Base-by-base conservation (phyloP, 228 moss, liverwort and hornwort species). In the Sphagnum magellanicum region DNA sequence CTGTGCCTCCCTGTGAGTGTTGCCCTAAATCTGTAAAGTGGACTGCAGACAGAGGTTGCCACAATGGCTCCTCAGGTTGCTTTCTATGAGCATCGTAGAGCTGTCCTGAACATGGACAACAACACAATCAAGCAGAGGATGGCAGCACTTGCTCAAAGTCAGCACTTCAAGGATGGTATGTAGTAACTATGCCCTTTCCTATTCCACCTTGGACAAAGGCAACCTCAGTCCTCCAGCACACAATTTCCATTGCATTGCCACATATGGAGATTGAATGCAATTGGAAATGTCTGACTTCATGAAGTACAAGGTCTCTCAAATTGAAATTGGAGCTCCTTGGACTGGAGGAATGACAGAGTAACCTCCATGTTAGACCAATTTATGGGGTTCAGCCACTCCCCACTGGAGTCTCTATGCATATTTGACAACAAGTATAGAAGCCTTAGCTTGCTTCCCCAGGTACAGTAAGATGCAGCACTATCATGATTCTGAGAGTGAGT, bases 161-260 rank as follows among this genome's bases (percentile, higher is more conserved):
- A 96, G 68, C 89, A 89, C 64, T 91, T 88, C 59, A 91, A 96
- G 74, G 95, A 96, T 64, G 95, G 95, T 96, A 72, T 74, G 79
- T 62, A 60, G 49, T n/a, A 63, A 63, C 8, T 8, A 55, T 12
- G 9, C 12, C 55, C 55, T 55, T 55, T 8, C 4, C 32, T 32
- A 32, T 32, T 32, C 32, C 32, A 32, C 32, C 32, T 32, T 32
- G 32, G 1, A 32, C 32, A 32, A 32, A 32, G 32, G 32, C 32
- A 32, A 32, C 32, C 32, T 32, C 32, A 32, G 32, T 32, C 32
- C 32, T 32, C 32, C 3, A 32, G 32, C 32, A 15, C 12, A 59
- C 11, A 15, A 11, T 59, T 59, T 11, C 59, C 11, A 11, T 59
- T 68, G 49, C 13, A 9, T 49, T 1, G 51, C 16, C 14, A 55